phyloP scores from a whole-genome alignment of 1,284 basidiomycete species.

The Marasmius fiardii region DNA sequence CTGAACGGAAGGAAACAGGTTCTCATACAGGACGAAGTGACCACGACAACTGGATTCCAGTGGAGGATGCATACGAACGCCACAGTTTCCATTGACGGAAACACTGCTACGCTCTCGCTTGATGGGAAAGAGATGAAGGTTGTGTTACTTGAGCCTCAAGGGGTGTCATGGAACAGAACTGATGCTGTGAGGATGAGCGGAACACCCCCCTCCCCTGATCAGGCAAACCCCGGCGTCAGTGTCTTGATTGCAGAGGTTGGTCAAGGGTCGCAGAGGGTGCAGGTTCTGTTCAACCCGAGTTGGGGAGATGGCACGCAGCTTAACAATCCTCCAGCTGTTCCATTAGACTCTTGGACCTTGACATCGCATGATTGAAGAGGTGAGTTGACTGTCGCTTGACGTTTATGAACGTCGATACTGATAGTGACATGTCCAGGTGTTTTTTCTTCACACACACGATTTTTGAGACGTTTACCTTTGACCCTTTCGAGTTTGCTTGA shows the following conservation, averaged over 20 bases:
- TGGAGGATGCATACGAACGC: slow-evolving; percentile 98
- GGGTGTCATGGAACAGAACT: slow-evolving; percentile 49
- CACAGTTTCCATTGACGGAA: slow-evolving; percentile 52
- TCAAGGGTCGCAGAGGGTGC: slow-evolving; percentile 68
- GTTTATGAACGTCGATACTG: neutral
- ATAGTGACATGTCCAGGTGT: no score
- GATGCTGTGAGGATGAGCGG: slow-evolving; percentile 51
- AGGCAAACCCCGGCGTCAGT: slow-evolving; percentile 75
- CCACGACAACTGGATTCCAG: slow-evolving; percentile 53
- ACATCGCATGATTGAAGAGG: slow-evolving; percentile 61
- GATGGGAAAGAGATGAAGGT: slow-evolving; percentile 61
- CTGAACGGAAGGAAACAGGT: slow-evolving; percentile 88
- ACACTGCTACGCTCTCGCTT: slow-evolving; percentile 60
- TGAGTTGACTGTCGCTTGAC: neutral
- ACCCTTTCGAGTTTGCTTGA: no score
- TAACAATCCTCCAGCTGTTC: slow-evolving; percentile 64
- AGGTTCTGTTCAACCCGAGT: slow-evolving; percentile 86
- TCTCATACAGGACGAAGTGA: slow-evolving; percentile 85
- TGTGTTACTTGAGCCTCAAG: slow-evolving; percentile 58
- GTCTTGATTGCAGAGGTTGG: slow-evolving; percentile 77
- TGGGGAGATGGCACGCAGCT: slow-evolving; percentile 66
- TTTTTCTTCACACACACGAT: no score
- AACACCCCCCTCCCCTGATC: slow-evolving; percentile 63
- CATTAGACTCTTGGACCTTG: slow-evolving; percentile 66
- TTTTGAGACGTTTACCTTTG: no score